Percentiles rank a stretch among this genome's conserved stretches.
These are phyloP conservation scores for Zoysia japonica DNA, from an alignment of 176 grass and related monocot species.

Conservation along the genomic window DNA sequence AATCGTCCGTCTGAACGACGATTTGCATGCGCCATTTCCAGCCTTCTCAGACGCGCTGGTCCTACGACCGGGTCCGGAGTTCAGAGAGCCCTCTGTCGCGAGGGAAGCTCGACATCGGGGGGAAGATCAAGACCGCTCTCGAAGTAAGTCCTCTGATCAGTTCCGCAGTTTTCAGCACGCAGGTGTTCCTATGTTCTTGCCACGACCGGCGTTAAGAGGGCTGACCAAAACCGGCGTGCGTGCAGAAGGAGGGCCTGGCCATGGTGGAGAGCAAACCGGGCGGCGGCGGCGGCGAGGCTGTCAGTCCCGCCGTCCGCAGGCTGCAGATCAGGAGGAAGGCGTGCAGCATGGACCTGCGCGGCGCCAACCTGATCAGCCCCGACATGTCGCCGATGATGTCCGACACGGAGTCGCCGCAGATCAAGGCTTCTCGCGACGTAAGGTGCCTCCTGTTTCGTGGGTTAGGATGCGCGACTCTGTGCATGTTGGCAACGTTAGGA, in stretches of 20 bases:
- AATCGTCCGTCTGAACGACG: no score
- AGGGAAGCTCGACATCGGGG: slow-evolving; percentile 69
- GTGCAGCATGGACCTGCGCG: slow-evolving; percentile 53
- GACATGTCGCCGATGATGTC: slow-evolving; percentile 40
- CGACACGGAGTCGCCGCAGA: slow-evolving; percentile 65
- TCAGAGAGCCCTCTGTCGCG: slow-evolving; percentile 54
- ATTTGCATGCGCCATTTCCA: slow-evolving; percentile 12
- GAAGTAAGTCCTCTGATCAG: slow-evolving; percentile 44
- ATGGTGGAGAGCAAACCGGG: slow-evolving; percentile 39
- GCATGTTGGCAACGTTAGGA: not conserved
- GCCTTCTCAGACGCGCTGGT: slow-evolving; percentile 57
- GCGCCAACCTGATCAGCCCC: slow-evolving; percentile 19
- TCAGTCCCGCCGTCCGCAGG: slow-evolving; percentile 38
- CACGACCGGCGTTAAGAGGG: not conserved
- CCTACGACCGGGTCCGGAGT: slow-evolving; percentile 55
- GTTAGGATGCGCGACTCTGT: not conserved
- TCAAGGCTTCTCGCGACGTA: slow-evolving; percentile 95
- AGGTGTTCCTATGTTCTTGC: not conserved
- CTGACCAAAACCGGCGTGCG: not conserved
- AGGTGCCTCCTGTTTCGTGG: slow-evolving; percentile 61
- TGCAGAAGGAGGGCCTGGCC: slow-evolving; percentile 66
- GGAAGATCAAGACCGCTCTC: slow-evolving; percentile 74
- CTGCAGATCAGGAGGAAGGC: slow-evolving; percentile 73
- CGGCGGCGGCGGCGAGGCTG: slow-evolving; percentile 6
- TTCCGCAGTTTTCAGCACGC: not conserved